phyloP scores from a whole-genome alignment of 805 yeast species.

The Scheffersomyces amazonensis region DNA sequence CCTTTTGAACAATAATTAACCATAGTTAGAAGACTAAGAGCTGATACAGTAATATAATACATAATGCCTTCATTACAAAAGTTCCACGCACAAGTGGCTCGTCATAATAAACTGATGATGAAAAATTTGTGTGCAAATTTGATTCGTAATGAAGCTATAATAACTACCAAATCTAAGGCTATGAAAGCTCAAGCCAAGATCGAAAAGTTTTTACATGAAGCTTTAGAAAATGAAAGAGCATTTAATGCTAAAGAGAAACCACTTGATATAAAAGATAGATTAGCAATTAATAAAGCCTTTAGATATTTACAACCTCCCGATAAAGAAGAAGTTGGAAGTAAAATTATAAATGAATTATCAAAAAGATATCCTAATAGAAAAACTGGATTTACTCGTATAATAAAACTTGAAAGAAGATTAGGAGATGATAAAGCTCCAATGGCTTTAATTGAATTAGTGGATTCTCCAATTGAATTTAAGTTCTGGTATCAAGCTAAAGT shows the following conservation, averaged over 20 bases:
- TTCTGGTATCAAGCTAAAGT: slow-evolving; percentile 76
- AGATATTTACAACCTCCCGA: slow-evolving; percentile 49
- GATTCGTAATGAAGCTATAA: slow-evolving; percentile 42
- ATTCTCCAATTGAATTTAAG: slow-evolving; percentile 59
- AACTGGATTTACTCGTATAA: slow-evolving; percentile 84
- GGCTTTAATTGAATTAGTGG: slow-evolving; percentile 84
- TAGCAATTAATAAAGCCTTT: slow-evolving; percentile 14
- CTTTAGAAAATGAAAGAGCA: slow-evolving; percentile 24
- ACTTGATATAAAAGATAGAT: slow-evolving; percentile 11
- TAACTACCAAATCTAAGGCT: slow-evolving; percentile 43
- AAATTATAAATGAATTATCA: slow-evolving; percentile 62
- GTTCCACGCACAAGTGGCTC: slow-evolving; percentile 39
- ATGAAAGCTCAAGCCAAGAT: slow-evolving; percentile 41
- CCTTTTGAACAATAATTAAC: too few relatives aligned
- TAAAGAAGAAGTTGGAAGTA: slow-evolving; percentile 45
- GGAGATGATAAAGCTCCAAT: slow-evolving; percentile 88
- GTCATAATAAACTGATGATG: slow-evolving; percentile 43
- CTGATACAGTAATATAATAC: too few relatives aligned
- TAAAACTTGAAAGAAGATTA: slow-evolving; percentile 78
- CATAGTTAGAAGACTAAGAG: too few relatives aligned
- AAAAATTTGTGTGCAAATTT: slow-evolving; percentile 42
- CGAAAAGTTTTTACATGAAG: slow-evolving; percentile 34
- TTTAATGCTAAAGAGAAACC: slow-evolving; percentile 7
- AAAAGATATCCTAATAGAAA: slow-evolving; percentile 59
- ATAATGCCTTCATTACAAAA: slow-evolving; percentile 45